phyloP scores from a whole-genome alignment of 192 early-diverging fungal species.

The Podila clonocystis region DNA sequence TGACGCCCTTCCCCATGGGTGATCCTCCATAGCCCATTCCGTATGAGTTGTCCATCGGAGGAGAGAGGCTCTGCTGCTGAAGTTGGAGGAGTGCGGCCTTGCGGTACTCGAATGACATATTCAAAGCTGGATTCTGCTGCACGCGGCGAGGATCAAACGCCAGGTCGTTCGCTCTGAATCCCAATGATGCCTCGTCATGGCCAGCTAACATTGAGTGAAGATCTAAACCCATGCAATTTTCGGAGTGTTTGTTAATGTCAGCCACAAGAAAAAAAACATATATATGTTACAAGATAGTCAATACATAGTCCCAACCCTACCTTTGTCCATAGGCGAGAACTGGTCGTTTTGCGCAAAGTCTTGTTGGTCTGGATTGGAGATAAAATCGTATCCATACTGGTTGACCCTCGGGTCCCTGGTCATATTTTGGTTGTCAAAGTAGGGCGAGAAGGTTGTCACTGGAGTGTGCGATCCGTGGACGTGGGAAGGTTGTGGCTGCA shows the following conservation, averaged over 20 bases:
- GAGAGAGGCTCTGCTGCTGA: conserved; percentile 14
- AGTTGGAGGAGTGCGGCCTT: conserved; percentile 11
- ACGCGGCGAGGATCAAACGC: conserved; percentile 28
- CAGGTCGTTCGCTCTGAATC: conserved; percentile 27
- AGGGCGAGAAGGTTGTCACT: conserved; percentile 25
- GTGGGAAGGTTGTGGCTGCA: conserved; percentile 4
- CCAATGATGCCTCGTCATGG: conserved; percentile 32
- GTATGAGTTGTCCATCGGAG: neutral
- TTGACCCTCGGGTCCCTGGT: conserved; percentile 32
- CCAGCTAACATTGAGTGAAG: conserved; percentile 20
- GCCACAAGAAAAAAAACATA: neutral
- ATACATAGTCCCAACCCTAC: neutral
- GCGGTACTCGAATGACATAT: conserved; percentile 14
- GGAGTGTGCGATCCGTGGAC: conserved; percentile 35
- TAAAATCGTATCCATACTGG: conserved; percentile 31
- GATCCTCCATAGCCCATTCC: neutral
- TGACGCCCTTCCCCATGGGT: neutral
- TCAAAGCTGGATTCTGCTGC: conserved; percentile 6
- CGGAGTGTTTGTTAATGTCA: neutral
- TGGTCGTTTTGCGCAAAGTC: conserved; percentile 4
- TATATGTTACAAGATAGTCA: neutral
- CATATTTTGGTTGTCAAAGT: conserved; percentile 34
- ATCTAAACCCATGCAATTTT: conserved; percentile 1
- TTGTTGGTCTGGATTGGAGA: neutral
- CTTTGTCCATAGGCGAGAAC: conserved; percentile 10